phyloP scores from a whole-genome alignment of 495 filamentous ascomycete genomes.

The Aspergillus biplanus region DNA sequence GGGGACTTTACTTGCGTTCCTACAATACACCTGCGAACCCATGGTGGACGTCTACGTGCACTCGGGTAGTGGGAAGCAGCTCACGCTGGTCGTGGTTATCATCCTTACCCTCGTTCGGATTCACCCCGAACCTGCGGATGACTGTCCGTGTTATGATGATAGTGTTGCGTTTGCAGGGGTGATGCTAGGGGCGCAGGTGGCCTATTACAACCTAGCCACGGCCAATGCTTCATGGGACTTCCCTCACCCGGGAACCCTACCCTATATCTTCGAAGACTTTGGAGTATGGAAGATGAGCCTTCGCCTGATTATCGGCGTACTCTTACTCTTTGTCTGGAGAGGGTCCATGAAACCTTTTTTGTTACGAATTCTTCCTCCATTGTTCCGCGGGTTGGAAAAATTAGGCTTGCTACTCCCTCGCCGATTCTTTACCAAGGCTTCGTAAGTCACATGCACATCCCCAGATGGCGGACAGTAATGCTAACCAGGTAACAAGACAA shows the following conservation, averaged over 20 bases:
- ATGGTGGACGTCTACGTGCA: conserved; percentile 67
- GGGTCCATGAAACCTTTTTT: conserved; percentile 83
- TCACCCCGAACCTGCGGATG: conserved; percentile 94
- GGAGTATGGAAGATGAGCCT: conserved; percentile 62
- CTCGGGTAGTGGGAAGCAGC: conserved; percentile 51
- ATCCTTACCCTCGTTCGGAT: conserved; percentile 80
- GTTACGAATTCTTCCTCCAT: conserved; percentile 74
- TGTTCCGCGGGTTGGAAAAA: conserved; percentile 85
- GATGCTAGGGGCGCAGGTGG: conserved; percentile 76
- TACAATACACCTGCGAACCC: conserved; percentile 74
- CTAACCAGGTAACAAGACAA: conserved; percentile 51
- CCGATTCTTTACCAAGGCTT: conserved; percentile 86
- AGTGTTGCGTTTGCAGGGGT: conserved; percentile 92
- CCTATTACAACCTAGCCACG: conserved; percentile 76
- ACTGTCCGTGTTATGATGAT: conserved; percentile 98
- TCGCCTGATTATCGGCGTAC: conserved; percentile 77
- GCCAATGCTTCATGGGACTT: conserved; percentile 58
- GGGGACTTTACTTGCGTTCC: conserved; percentile 66
- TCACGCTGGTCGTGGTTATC: conserved; percentile 61
- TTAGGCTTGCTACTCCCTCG: conserved; percentile 77
- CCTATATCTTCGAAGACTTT: conserved; percentile 64
- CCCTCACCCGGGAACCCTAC: conserved; percentile 63
- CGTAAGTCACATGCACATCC: conserved; percentile 46
- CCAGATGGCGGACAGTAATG: not conserved
- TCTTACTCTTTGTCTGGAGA: conserved; percentile 86